Conservation (phyloP, 2,329 filamentous ascomycete species). For the Aspergillus alliaceus region DNA sequence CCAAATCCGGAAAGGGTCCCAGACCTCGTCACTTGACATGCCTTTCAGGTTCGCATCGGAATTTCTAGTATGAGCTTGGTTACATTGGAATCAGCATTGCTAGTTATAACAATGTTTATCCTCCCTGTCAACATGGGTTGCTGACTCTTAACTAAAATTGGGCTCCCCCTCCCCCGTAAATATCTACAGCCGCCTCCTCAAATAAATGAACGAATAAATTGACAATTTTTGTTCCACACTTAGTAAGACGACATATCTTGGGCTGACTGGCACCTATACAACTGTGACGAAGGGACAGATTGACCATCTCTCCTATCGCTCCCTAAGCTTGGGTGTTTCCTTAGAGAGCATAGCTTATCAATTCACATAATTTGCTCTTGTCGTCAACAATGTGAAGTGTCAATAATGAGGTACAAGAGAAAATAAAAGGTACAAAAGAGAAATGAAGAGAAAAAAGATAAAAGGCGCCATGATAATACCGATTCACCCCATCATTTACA, state of each 20-base stretch:
- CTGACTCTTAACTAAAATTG: too few species aligned
- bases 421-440: background rate
- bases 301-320: background rate
- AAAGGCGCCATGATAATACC: background rate
- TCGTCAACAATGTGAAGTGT: background rate
- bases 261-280: too few species aligned
- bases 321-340: background rate
- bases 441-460: background rate
- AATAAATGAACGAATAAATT: too few species aligned
- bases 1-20: conserved; percentile 26
- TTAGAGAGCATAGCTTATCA: background rate
- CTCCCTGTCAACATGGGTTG: too few species aligned
- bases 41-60: too few species aligned
- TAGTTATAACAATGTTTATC: background rate
- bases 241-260: too few species aligned
- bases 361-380: background rate
- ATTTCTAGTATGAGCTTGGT: too few species aligned
- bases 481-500: conserved; percentile 8
- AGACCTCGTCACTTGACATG: background rate
- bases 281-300: background rate
- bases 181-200: too few species aligned
- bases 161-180: too few species aligned
- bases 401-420: background rate
- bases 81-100: too few species aligned
- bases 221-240: too few species aligned